These are phyloP conservation scores for Sporothrix mexicana DNA, from an alignment of 2,329 filamentous ascomycete genomes.

Conservation along the genomic window DNA sequence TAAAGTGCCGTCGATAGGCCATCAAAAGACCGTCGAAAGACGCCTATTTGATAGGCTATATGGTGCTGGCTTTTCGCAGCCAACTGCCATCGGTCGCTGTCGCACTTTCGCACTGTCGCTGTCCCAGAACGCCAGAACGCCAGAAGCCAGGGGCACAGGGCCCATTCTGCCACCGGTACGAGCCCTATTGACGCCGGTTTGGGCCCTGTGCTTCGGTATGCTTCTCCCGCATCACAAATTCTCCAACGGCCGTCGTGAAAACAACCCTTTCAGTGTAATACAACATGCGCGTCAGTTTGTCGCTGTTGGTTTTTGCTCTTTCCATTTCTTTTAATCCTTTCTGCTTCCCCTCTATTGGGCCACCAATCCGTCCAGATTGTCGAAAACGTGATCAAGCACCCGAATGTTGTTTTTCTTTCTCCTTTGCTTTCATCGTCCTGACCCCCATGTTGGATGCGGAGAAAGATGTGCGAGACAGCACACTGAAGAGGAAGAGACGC, in stretches of 20 bases:
- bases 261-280: too few relatives aligned
- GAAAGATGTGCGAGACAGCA: not conserved
- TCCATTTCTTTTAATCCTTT: not conserved
- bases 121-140: too few relatives aligned
- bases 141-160: not conserved
- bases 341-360: not conserved
- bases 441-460: conserved; percentile 20
- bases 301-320: not conserved
- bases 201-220: too few relatives aligned
- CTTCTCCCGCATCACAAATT: not conserved
- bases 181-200: not conserved
- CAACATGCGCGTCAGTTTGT: not conserved
- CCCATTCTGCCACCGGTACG: not conserved
- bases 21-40: not conserved
- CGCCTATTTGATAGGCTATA: not conserved
- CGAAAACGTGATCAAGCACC: not conserved
- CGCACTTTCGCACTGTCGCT: not conserved
- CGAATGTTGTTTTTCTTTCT: not conserved
- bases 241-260: not conserved
- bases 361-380: not conserved
- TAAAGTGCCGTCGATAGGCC: not conserved
- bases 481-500: not conserved
- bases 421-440: not conserved
- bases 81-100: not conserved
- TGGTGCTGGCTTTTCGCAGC: not conserved